Percentiles rank a stretch among this genome's conserved stretches.
Conservation (phyloP, 2,329 filamentous ascomycete species). For the Lecanicillium sp. region DNA sequence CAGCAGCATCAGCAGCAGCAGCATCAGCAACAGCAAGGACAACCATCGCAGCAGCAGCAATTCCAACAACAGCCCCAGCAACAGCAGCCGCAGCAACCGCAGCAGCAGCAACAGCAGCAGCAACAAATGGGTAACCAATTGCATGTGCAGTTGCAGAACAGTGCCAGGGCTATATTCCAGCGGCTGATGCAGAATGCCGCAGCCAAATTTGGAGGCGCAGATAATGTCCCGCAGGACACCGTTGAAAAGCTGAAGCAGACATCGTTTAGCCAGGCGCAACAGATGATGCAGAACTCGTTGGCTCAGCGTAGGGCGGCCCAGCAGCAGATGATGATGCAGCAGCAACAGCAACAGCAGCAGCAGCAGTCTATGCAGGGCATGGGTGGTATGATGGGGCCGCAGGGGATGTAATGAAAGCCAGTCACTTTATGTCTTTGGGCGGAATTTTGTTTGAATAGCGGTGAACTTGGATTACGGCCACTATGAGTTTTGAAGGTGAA, state of each 20-base stretch:
- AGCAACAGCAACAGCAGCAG: constrained; percentile 28
- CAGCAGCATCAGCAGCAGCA: constrained; percentile 23
- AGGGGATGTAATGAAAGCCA: constrained; percentile 42
- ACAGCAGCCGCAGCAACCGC: constrained; percentile 15
- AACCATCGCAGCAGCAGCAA: constrained; percentile 19
- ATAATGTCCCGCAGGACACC: constrained; percentile 38
- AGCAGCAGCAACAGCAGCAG: neutral
- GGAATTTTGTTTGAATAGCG: no score
- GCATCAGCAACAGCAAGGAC: constrained; percentile 21
- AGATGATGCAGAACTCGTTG: constrained; percentile 23
- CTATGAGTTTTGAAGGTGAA: no score
- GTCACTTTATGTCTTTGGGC: no score
- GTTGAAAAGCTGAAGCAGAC: constrained; percentile 35
- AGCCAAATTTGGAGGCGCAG: constrained; percentile 30
- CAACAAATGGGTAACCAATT: constrained; percentile 18
- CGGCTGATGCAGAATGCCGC: constrained; percentile 26
- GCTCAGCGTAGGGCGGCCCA: constrained; percentile 22
- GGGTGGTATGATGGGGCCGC: constrained; percentile 45
- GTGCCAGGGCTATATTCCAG: constrained; percentile 29
- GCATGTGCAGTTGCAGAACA: constrained; percentile 25
- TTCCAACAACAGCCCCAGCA: constrained; percentile 26
- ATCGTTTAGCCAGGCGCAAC: constrained; percentile 31
- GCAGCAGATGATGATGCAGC: constrained; percentile 28
- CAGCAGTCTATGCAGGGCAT: constrained; percentile 43
- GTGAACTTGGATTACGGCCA: no score